Percentiles rank a stretch among this genome's conserved stretches.
phyloP scores from a whole-genome alignment of 2,329 filamentous ascomycete species.

The Penicillium corylophilum region DNA sequence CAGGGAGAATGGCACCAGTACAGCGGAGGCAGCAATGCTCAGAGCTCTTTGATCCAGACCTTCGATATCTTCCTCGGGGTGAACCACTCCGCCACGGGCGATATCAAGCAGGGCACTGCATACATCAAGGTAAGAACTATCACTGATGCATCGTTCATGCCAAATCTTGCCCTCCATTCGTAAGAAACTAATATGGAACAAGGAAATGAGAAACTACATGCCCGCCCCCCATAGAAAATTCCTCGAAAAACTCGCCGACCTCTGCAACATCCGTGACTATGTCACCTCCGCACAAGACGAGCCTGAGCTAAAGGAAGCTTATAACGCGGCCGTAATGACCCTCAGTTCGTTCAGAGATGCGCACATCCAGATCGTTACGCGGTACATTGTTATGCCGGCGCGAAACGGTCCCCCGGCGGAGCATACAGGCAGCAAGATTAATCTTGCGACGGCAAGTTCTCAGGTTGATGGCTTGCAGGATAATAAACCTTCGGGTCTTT shows the following conservation, averaged over 20 bases:
- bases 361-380: constrained; percentile 54
- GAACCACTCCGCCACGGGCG: constrained; percentile 45
- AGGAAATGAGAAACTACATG: constrained; percentile 58
- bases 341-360: constrained; percentile 51
- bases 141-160: neutral
- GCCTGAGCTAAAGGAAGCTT: constrained; percentile 41
- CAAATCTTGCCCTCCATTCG: too few species aligned
- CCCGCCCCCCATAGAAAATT: constrained; percentile 54
- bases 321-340: constrained; percentile 47
- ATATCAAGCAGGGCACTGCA: constrained; percentile 25
- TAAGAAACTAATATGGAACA: too few species aligned
- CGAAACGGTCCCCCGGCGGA: constrained; percentile 18
- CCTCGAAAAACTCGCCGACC: constrained; percentile 45
- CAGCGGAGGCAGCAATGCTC: constrained; percentile 56
- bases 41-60: constrained; percentile 55
- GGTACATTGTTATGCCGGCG: constrained; percentile 53
- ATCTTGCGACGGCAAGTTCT: constrained; percentile 50
- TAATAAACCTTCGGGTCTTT: constrained; percentile 38
- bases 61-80: constrained; percentile 55
- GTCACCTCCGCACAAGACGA: constrained; percentile 37
- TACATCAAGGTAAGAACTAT: constrained; percentile 31
- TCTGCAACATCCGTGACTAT: constrained; percentile 49
- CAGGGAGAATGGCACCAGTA: constrained; percentile 52
- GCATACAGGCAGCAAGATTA: constrained; percentile 23
- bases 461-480: constrained; percentile 32